These are phyloP conservation scores for Kodamaea kakaduensis DNA, from an alignment of 805 yeast genomes.

Conservation along the genomic window DNA sequence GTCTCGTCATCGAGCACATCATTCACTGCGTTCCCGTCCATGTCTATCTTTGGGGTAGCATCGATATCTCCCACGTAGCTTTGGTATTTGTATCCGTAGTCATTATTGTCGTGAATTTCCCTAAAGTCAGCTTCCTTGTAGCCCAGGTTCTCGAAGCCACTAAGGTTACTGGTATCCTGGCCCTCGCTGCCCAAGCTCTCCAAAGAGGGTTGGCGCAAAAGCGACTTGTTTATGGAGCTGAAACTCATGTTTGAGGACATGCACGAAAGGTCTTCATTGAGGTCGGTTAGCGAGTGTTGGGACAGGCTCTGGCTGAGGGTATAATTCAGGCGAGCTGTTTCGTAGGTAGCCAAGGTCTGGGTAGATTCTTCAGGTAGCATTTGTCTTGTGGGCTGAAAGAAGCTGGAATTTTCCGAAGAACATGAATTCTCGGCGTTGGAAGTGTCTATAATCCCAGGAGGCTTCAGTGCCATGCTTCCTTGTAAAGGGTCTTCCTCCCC, in stretches of 20 bases:
- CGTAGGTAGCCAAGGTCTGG: conserved; percentile 5
- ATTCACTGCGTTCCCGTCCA: conserved; percentile 5
- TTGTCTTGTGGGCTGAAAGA: too few species aligned
- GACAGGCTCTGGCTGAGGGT: conserved; percentile 4
- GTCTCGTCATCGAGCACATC: conserved; percentile 27
- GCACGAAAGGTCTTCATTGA: conserved; percentile 2
- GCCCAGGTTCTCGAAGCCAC: too few species aligned
- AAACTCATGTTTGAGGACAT: conserved; percentile 25
- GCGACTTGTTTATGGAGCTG: conserved; percentile 31
- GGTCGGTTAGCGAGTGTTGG: conserved; percentile 7
- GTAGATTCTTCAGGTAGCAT: background rate
- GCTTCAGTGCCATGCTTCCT: too few species aligned
- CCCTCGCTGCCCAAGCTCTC: conserved; percentile 4
- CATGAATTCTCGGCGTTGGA: too few species aligned
- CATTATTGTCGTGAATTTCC: background rate
- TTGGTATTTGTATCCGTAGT: too few species aligned
- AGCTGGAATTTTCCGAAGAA: too few species aligned
- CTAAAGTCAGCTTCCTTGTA: conserved; percentile 5
- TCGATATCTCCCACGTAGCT: conserved; percentile 19
- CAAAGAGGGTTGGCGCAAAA: conserved; percentile 19
- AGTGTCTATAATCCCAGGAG: too few species aligned
- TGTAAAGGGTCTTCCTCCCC: too few species aligned
- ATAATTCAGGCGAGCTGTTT: conserved; percentile 3
- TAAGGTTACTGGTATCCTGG: background rate
- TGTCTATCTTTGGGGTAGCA: conserved; percentile 28